Conservation (phyloP, 495 filamentous ascomycete genomes). For the Neurospora sublineolata region DNA sequence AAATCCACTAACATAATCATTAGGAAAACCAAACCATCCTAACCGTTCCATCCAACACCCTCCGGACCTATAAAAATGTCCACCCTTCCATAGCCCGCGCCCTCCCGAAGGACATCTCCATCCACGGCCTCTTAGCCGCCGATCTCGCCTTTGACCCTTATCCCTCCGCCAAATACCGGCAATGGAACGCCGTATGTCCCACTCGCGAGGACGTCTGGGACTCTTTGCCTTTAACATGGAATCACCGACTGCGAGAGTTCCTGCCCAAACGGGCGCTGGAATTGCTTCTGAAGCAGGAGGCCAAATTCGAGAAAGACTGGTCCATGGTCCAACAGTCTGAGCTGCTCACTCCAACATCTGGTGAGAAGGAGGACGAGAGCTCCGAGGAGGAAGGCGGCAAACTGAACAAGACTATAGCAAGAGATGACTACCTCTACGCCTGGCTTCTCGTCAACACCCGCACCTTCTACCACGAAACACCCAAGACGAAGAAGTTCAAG, state of each 20-base stretch:
- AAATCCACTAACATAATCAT: neutral
- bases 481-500: constrained; percentile 36
- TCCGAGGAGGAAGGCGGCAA: neutral
- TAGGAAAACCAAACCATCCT: constrained; percentile 47
- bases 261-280: constrained; percentile 33
- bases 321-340: constrained; percentile 36
- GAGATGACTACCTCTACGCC: constrained; percentile 49
- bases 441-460: constrained; percentile 81
- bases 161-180: constrained; percentile 17
- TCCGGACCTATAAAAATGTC: constrained; percentile 51
- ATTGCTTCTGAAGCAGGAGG: constrained; percentile 49
- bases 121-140: constrained; percentile 62
- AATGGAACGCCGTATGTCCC: constrained; percentile 65
- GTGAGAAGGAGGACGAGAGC: neutral
- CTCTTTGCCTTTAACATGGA: constrained; percentile 63
- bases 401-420: constrained; percentile 34
- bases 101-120: constrained; percentile 39
- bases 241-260: constrained; percentile 29
- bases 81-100: constrained; percentile 38
- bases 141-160: constrained; percentile 46
- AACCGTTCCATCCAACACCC: constrained; percentile 48
- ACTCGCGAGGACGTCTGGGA: constrained; percentile 43
- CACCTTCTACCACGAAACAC: constrained; percentile 61
- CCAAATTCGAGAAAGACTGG: constrained; percentile 55
- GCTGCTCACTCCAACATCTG: neutral